Conservation (phyloP, 495 filamentous ascomycete species). For the Penicillium robsamsonii region DNA sequence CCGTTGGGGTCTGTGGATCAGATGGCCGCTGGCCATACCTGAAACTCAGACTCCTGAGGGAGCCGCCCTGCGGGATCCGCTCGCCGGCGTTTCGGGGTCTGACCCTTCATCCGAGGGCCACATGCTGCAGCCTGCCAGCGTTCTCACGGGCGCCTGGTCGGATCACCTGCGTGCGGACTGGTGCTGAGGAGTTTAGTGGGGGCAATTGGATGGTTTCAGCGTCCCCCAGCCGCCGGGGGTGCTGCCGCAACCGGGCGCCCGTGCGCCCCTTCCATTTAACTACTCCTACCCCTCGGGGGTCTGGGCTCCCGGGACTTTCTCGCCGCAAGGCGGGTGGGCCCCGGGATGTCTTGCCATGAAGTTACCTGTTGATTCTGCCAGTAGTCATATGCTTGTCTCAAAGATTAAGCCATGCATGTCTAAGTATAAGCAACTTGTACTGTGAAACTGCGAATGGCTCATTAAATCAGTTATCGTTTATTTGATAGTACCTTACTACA, state of each 20-base stretch:
- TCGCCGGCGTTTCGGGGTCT: no score
- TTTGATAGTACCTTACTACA: slow-evolving; percentile 71
- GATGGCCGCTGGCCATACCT: slow-evolving; percentile 47
- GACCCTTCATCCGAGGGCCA: slow-evolving; percentile 39
- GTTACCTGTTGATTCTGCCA: slow-evolving; percentile 69
- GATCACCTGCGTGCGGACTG: no score
- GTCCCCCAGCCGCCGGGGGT: slow-evolving; percentile 18
- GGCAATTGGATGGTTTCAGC: slow-evolving; percentile 45
- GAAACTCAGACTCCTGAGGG: slow-evolving; percentile 41
- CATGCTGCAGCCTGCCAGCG: no score
- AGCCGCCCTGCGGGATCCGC: slow-evolving; percentile 36
- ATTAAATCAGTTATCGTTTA: slow-evolving; percentile 74
- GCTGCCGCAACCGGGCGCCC: slow-evolving; percentile 18
- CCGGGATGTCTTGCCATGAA: slow-evolving; percentile 11
- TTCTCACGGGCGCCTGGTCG: no score
- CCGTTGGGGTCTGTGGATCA: slow-evolving; percentile 53
- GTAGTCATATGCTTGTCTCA: no score
- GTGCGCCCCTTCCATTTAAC: slow-evolving; percentile 16
- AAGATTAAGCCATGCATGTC: no score
- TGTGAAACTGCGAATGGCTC: slow-evolving; percentile 69
- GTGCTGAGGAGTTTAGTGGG: no score
- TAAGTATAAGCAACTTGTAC: no score
- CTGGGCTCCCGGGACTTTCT: slow-evolving; percentile 1
- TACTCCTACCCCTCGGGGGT: slow-evolving; percentile 19
- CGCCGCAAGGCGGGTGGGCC: slow-evolving; percentile 4